Conservation (phyloP, 352 stramenopile genomes). For the Phytophthora ramorum region DNA sequence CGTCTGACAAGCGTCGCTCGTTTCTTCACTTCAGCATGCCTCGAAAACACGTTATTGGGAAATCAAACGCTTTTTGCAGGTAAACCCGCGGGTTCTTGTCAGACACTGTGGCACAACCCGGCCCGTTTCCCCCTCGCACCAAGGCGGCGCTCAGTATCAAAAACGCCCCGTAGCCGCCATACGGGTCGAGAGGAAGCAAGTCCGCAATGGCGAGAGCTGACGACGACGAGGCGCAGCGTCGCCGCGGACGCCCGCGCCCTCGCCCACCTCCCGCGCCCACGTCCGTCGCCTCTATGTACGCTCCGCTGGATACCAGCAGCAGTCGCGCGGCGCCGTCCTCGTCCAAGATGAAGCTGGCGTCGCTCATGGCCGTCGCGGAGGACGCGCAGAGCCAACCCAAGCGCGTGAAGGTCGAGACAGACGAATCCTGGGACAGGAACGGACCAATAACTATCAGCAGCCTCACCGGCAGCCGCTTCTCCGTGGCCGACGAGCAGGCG, state of each 20-base stretch:
- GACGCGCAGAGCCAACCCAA: conserved; percentile 50
- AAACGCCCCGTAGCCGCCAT: conserved; percentile 27
- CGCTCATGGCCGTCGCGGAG: conserved; percentile 51
- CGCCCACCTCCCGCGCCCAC: conserved; percentile 25
- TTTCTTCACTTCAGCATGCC: neutral
- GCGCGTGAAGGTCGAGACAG: conserved; percentile 51
- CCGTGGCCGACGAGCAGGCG: conserved; percentile 5
- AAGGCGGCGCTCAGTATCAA: conserved; percentile 38
- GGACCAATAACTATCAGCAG: conserved; percentile 19
- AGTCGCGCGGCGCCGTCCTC: conserved; percentile 11
- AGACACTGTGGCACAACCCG: neutral
- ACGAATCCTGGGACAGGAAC: conserved; percentile 14
- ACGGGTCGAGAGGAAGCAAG: neutral
- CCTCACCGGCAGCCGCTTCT: conserved; percentile 27
- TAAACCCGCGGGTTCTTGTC: neutral
- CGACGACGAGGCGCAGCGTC: conserved; percentile 46
- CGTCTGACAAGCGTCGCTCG: too few relatives aligned
- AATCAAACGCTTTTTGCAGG: neutral
- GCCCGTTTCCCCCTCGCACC: neutral
- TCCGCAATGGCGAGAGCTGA: conserved; percentile 44
- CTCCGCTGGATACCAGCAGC: conserved; percentile 14
- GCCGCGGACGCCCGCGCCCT: conserved; percentile 36
- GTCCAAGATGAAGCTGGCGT: conserved; percentile 60
- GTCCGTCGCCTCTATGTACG: conserved; percentile 32
- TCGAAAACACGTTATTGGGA: too few relatives aligned